Base-by-base conservation (phyloP, 164 flowering plant species). In the Pachysandra terminalis region DNA sequence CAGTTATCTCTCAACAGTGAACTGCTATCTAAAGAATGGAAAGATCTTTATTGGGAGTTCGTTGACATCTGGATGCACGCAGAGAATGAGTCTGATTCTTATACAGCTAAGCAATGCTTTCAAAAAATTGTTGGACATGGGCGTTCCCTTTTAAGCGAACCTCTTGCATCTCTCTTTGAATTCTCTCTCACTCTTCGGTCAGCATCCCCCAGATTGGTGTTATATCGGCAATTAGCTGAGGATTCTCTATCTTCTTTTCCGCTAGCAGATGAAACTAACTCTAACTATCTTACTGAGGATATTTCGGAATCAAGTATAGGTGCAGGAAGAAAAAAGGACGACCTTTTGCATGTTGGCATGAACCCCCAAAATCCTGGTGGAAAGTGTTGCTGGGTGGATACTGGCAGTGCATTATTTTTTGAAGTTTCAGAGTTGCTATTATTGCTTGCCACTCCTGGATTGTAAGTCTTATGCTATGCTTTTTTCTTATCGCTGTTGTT, bases 311-410 rank as follows among this genome's bases (percentile, higher is more conserved):
- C 65, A 63, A 70, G 63, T 75, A 84, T 37, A 27, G 71, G 3
- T 3, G 4, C 63, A 10, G 72, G 71, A 40, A 66, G 35, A 41
- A 77, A 73, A 72, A 79, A 67, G 32, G 65, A 64, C 21, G 89
- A 87, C 41, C 69, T 80, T 21, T 71, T 81, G 67, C 82, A 77
- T 63, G 81, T 81, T 67, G 91, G 92, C 66, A 59, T 57, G 78
- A 90, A 85, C 70, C 84, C 89, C 0, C 75, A 64, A 58, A 79
- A 76, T 68, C 84, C 83, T 61, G 82, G 75, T 26, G 91, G 93
- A 51, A 95, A 83, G 72, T 95, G 99, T 79, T 95, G 99, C 75
- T 95, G 99, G 99, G 94, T 90, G 48, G 99, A 95, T 69, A 89
- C 82, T 71, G 98, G 98, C 57, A 81, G 79, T 5, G 41, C 79